Evolutionary conservation across 164 flowering plant genomes (phyloP), one percentile per base, ranked within the genome.

Genomic region (Nelumbo lutea): DNA sequence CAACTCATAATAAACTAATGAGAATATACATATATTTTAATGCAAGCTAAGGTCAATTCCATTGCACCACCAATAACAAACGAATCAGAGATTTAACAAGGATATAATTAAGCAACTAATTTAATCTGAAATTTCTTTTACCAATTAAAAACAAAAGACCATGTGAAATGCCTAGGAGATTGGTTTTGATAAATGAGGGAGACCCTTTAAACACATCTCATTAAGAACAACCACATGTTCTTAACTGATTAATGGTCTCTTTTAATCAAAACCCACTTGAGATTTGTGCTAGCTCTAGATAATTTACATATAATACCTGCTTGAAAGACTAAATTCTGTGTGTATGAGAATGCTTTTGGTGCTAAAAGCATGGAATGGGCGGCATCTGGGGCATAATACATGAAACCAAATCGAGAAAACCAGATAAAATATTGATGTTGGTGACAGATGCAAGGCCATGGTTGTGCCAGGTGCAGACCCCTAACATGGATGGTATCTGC

Each of bases 381-480:
- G 79, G 80, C 82, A 78, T 78, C 82, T 80, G 14, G 84, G 59
- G 62, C 38, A 6, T 27, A 27, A 27, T 27, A 41, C 41, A 79
- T 61, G 75, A 78, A 39, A n/a, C 42, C 1, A 10, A 66, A 51
- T 55, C 50, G 42, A 57, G 62, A 48, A 72, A 8, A 0, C 60
- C 13, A 6, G 47, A 42, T 40, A 64, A 59, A 71, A 44, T 69
- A 64, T 56, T n/a, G 57, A 27, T 9, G 67, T 64, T 56, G 50
- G 66, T 76, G 83, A 79, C 87, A 84, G 81, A 83, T 86, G 86
- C 83, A 77, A 53, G 66, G 6, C 80, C 63, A 27, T 42, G 74
- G 77, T 77, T 78, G 73, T 42, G 84, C 85, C 86, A 84, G 88
- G 81, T 88, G 84, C 88, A 83, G 62, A 75, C 68, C 69, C 71